These are phyloP conservation scores for Haberlea rhodopensis DNA, from an alignment of 257 asterid species.

Conservation along the genomic window DNA sequence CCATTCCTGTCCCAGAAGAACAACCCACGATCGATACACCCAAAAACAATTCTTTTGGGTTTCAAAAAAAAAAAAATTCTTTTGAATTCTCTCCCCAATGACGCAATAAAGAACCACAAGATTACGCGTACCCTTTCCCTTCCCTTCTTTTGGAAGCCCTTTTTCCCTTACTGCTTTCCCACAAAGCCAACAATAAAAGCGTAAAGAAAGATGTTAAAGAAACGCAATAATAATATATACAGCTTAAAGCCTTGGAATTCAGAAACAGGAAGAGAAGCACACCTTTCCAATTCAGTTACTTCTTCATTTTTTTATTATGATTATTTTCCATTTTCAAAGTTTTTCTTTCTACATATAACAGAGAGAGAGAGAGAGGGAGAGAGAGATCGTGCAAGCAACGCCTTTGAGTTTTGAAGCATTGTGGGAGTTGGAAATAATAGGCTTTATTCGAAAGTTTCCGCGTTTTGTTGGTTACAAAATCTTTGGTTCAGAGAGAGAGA, in stretches of 20 bases:
- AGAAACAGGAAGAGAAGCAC: conserved; percentile 16
- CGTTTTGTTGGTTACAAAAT: conserved; percentile 30
- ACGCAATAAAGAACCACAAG: conserved; percentile 21
- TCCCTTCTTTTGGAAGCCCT: conserved; percentile 17
- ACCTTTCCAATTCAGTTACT: conserved; percentile 20
- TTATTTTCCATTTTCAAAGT: conserved; percentile 10
- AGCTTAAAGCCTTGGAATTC: conserved; percentile 13
- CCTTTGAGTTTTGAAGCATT: conserved; percentile 22
- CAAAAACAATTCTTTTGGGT: too few relatives aligned
- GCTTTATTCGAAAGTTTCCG: conserved; percentile 31
- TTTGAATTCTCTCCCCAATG: background rate
- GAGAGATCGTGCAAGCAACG: conserved; percentile 68
- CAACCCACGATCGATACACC: background rate
- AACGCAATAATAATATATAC: conserved; percentile 14
- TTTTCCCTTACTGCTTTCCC: conserved; percentile 33
- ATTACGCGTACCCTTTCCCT: conserved; percentile 39
- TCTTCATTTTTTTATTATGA: conserved; percentile 1
- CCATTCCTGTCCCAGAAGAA: background rate
- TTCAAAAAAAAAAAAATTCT: conserved; percentile 9
- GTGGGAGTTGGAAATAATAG: conserved; percentile 16
- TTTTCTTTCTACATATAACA: background rate
- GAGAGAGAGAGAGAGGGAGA: too few relatives aligned
- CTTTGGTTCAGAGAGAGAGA: conserved; percentile 22
- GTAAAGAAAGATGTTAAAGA: conserved; percentile 9
- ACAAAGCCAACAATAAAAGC: conserved; percentile 39